phyloP scores from a whole-genome alignment of 805 yeast genomes.

The Ogataea thermomethanolica region DNA sequence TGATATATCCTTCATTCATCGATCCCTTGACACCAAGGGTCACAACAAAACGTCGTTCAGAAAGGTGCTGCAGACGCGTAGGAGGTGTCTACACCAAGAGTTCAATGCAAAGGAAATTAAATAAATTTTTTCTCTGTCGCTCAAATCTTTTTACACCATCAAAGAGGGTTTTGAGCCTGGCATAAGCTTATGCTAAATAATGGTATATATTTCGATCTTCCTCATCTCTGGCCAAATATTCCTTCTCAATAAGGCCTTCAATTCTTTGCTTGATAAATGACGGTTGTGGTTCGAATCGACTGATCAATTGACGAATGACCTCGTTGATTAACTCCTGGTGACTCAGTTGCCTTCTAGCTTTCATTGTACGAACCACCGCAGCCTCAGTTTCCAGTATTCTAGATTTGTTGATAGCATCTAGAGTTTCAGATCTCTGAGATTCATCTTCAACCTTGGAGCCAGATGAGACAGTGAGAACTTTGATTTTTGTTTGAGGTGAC shows the following conservation, averaged over 20 bases:
- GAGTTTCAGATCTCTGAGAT: slow-evolving; percentile 49
- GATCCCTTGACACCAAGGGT: slow-evolving; percentile 15
- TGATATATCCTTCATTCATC: slow-evolving; percentile 16
- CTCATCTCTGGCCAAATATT: slow-evolving; percentile 71
- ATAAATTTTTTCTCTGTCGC: slow-evolving; percentile 1
- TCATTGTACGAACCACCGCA: slow-evolving; percentile 85
- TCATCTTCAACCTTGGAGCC: slow-evolving; percentile 47
- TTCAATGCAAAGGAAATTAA: slow-evolving; percentile 2
- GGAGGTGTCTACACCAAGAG: slow-evolving; percentile 4
- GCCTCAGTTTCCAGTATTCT: slow-evolving; percentile 74
- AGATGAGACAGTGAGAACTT: slow-evolving; percentile 65
- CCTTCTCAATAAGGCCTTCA: slow-evolving; percentile 74
- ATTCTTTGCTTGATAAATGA: slow-evolving; percentile 66
- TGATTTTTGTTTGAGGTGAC: slow-evolving; percentile 64
- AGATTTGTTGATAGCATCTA: slow-evolving; percentile 56
- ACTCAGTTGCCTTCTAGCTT: slow-evolving; percentile 55
- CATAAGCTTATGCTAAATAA: slow-evolving; percentile 49
- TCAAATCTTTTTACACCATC: background rate
- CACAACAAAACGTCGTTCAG: slow-evolving; percentile 23
- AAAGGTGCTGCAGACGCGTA: slow-evolving; percentile 16
- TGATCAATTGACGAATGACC: slow-evolving; percentile 53
- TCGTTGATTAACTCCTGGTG: slow-evolving; percentile 70
- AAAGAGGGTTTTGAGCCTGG: background rate
- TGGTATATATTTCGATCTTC: slow-evolving; percentile 57
- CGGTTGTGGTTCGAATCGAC: slow-evolving; percentile 68